Conservation (phyloP, 805 yeast species). For the Trichomonascus vanleenenianus region DNA sequence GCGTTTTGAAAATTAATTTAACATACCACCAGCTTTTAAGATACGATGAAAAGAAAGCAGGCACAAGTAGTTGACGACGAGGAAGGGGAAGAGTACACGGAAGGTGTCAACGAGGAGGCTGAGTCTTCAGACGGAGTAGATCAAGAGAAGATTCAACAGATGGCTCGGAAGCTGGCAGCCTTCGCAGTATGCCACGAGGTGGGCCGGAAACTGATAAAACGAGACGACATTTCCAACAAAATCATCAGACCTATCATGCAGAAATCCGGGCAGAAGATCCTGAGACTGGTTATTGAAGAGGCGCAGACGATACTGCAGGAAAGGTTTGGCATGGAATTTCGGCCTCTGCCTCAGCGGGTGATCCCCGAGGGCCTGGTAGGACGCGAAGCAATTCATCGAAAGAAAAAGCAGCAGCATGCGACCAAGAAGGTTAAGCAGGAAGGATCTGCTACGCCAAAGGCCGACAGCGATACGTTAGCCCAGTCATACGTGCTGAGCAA, state of each 20-base stretch:
- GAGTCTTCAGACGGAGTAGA: neutral
- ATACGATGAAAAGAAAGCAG: neutral
- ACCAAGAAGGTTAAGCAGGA: neutral
- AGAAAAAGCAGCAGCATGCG: neutral
- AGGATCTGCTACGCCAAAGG: neutral
- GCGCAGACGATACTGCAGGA: conserved; percentile 2
- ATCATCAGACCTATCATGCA: neutral
- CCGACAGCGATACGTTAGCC: too few relatives aligned
- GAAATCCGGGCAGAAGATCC: neutral
- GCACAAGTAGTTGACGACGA: neutral
- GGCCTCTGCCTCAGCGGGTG: conserved; percentile 1
- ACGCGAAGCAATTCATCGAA: neutral
- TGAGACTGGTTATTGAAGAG: neutral
- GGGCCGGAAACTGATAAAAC: neutral
- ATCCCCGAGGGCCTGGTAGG: neutral
- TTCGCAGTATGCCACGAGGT: neutral
- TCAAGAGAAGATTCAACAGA: neutral
- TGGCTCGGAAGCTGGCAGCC: neutral
- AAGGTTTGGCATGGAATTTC: conserved; percentile 7
- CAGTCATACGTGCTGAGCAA: too few relatives aligned
- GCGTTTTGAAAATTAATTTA: too few relatives aligned
- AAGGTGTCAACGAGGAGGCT: neutral
- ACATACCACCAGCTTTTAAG: neutral
- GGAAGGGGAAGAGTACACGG: neutral
- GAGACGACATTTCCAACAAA: neutral